These are phyloP conservation scores for Anthracocystis panici-leucophaei DNA, from an alignment of 1,284 basidiomycete species.

Conservation along the genomic window DNA sequence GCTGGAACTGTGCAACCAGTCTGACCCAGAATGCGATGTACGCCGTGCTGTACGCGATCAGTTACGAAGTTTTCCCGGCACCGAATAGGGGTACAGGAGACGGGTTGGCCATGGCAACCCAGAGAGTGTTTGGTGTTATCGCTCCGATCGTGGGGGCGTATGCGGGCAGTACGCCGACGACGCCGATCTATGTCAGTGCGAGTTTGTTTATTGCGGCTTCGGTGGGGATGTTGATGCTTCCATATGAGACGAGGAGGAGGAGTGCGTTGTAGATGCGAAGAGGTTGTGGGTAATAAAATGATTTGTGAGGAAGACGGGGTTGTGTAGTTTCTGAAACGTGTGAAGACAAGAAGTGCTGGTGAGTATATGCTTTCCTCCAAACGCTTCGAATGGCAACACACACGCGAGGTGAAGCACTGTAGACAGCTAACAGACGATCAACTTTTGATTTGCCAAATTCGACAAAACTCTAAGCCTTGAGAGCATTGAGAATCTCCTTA, in stretches of 20 bases:
- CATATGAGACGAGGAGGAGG: conserved; percentile 74
- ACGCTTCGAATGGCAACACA: too few relatives aligned
- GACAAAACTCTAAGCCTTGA: conserved; percentile 25
- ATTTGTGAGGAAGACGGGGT: background rate
- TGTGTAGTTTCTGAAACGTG: too few relatives aligned
- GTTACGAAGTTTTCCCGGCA: conserved; percentile 79
- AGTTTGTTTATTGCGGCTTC: conserved; percentile 77
- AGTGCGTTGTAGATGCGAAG: conserved; percentile 16
- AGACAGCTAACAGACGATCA: too few relatives aligned
- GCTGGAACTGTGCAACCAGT: conserved; percentile 78
- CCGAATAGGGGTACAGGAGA: conserved; percentile 81
- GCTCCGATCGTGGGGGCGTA: conserved; percentile 79
- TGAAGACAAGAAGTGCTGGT: too few relatives aligned
- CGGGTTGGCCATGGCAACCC: conserved; percentile 76
- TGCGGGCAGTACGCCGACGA: conserved; percentile 70
- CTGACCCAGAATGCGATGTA: conserved; percentile 78
- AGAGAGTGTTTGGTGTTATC: conserved; percentile 77
- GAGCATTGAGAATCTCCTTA: conserved; percentile 47
- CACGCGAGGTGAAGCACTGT: too few relatives aligned
- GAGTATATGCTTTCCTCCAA: too few relatives aligned
- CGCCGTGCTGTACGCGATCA: conserved; percentile 76
- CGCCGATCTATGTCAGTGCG: conserved; percentile 80
- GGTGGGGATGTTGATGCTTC: conserved; percentile 77
- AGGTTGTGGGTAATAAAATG: background rate
- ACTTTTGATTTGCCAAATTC: background rate